Evolutionary conservation across 2,329 filamentous ascomycete genomes (phyloP), one percentile per base, ranked within the genome.

Genomic region (Cercospora janseana): DNA sequence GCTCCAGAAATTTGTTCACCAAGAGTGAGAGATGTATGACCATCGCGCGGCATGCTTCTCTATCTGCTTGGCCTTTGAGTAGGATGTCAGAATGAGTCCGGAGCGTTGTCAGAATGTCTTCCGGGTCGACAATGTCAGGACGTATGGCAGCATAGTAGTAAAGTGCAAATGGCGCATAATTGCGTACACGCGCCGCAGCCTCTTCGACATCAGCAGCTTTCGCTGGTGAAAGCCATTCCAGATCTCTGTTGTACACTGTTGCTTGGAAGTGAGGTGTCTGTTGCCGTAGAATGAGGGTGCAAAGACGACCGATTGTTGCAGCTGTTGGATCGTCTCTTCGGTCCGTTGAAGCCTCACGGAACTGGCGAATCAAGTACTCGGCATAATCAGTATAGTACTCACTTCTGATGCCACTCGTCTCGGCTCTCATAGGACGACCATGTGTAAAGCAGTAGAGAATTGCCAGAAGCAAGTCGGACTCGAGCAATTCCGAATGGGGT

Each of bases 401-500:
- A 61, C 49, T 69, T 6, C 64, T 64, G 10, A 72, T 64, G 0
- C 63, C 52, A 16, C 62, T 69, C 12, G 70, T 66, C 62, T 77
- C 60, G 23, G 29, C 55, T 21, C 82, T 73, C 37, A 76, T 77
- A 1, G 67, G 64, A 13, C 60, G 55, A 12, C 78, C 77, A 57
- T 77, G 73, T 21, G 75, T 75, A 66, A 86, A 78, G 2, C 81
- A 78, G 63, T 81, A 84, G 2, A 85, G 70, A 40, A 85, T 71
- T 2, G 82, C 82, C 18, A 80, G 73, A 2, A 86, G 69, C 4
- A 86, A 74, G 5, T 79, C 77, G 16, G 74, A 71, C n/a, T 81
- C 73, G 60, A 85, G 86, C 3, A 69, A 68, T 5, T 74, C 70
- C 9, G 76, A 73, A 3, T 75, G 71, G 23, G 72, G 68, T 55